Base-by-base conservation (phyloP, 768 basidiomycete genomes). In the Russula ochroleuca region DNA sequence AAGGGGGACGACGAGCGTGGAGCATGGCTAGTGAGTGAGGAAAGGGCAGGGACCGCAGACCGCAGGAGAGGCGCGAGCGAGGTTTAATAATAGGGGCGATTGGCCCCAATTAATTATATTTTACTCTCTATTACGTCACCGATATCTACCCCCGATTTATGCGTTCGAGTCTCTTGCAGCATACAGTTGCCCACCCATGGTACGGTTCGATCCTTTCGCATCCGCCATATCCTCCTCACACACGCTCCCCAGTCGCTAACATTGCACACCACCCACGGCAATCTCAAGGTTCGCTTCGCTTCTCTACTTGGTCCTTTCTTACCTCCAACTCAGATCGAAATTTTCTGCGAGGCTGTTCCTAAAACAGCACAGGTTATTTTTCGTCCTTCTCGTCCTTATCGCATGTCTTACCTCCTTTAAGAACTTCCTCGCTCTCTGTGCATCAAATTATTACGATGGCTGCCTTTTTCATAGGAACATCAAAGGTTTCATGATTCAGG, bases 291-390 rank as follows among this genome's bases (percentile, higher is more conserved):
- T 75, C 59, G 23, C 50, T 41, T 41, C 58, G 3, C 21, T 19
- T 56, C 51, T 28, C 31, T 40, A 31, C 62, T 50, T 25, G 13
- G 14, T 35, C 45, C 59, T 50, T 41, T 53, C 19, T 50, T 7
- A 53, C 59, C 54, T 35, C 10, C 35, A 53, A 28, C 52, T 33
- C 72, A 98, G 94, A 85, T 98, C 65, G 97, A 99, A 76, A 73
- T 99, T 14, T 98, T 98, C 77, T 98, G 97, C 73, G 97, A 99
- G 76, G 88, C 96, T 7, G 90, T 94, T 21, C 97, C 97, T 25
- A 93, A 94, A 74, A 81, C 94, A 13, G 93, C 95, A 68, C 96
- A 99, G 80, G 95, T 94, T 67, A 25, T 70, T 57, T 48, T 48
- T 55, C 52, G 63, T 21, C 56, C 58, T 65, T 49, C 50, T 54